These are phyloP conservation scores for Thielaviopsis populi DNA, from an alignment of 2,329 filamentous ascomycete species.

Conservation along the genomic window DNA sequence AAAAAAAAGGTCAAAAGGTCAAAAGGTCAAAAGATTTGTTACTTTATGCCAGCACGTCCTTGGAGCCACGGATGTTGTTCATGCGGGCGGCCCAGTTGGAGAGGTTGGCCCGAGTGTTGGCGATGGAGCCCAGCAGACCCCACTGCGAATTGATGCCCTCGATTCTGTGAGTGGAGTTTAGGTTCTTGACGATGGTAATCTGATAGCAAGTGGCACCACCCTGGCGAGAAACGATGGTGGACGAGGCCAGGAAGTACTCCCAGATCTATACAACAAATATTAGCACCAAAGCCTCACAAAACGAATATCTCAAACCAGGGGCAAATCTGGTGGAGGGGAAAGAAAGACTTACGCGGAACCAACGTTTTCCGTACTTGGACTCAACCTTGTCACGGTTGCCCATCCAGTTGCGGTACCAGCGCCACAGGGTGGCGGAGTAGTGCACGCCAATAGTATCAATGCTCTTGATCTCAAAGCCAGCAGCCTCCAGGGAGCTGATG, in stretches of 20 bases:
- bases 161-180: conserved; percentile 72
- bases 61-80: conserved; percentile 15
- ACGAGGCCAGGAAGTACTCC: conserved; percentile 82
- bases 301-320: background rate
- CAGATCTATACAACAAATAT: conserved; percentile 51
- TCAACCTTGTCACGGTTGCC: conserved; percentile 82
- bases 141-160: conserved; percentile 58
- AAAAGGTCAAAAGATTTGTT: conserved; percentile 6
- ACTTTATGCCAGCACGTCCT: conserved; percentile 12
- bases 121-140: conserved; percentile 47
- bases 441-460: conserved; percentile 91
- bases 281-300: conserved; percentile 6
- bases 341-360: conserved; percentile 66
- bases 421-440: conserved; percentile 92
- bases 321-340: background rate
- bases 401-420: conserved; percentile 98
- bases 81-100: conserved; percentile 21
- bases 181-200: conserved; percentile 75
- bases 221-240: conserved; percentile 70
- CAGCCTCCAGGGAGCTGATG: conserved; percentile 67
- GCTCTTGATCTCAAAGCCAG: conserved; percentile 68
- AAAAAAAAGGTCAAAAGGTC: background rate
- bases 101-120: conserved; percentile 24
- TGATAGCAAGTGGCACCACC: conserved; percentile 77
- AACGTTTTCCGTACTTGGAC: conserved; percentile 87